Evolutionary conservation across 176 grass and related monocot species (phyloP).

Genomic region (bread wheat (Triticum aestivum)): IWGSC_CS_RefSeq_v2.1 NC_057811.1:70573967-70574466

Average conservation of each 20-base stretch:
- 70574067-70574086: slow-evolving; percentile 6
- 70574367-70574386: slow-evolving; percentile 49
- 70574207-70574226: slow-evolving; percentile 8
- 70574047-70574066: background rate
- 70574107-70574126: background rate
- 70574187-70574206: slow-evolving; percentile 13
- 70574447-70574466: slow-evolving; percentile 37
- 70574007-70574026: background rate
- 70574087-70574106: background rate
- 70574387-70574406: slow-evolving; percentile 44
- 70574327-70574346: slow-evolving; percentile 41
- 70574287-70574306: slow-evolving; percentile 40
- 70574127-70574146: background rate
- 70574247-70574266: slow-evolving; percentile 46
- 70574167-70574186: background rate
- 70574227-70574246: slow-evolving; percentile 25
- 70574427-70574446: slow-evolving; percentile 36
- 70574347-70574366: slow-evolving; percentile 33
- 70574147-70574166: slow-evolving; percentile 14
- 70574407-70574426: slow-evolving; percentile 38
- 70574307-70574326: slow-evolving; percentile 46
- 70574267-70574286: slow-evolving; percentile 11
- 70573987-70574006: background rate
- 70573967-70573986: slow-evolving; percentile 17
- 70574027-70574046: background rate